A percentile compares a stretch with the other conserved stretches of the same genome.
phyloP scores from a whole-genome alignment of 2,329 filamentous ascomycete genomes.

The Pestalotiopsis fici region DNA sequence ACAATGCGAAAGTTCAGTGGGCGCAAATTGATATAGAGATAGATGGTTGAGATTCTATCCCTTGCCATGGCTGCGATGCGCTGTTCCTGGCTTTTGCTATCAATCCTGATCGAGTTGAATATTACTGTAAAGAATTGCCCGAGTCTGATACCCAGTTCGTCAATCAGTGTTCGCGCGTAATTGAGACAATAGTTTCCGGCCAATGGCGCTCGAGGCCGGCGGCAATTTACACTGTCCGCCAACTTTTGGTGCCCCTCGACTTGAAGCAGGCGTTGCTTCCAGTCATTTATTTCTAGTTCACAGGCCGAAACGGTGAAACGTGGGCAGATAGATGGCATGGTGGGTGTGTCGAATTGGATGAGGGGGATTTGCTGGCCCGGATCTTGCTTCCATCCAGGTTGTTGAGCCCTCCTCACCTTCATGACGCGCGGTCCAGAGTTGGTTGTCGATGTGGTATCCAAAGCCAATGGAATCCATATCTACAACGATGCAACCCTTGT shows the following conservation, averaged over 20 bases:
- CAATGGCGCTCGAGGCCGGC: background rate
- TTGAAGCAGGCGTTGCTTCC: background rate
- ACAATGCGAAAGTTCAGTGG: background rate
- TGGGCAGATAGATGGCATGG: constrained; percentile 23
- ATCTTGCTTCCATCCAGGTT: constrained; percentile 2
- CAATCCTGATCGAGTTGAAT: background rate
- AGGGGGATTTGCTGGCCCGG: constrained; percentile 12
- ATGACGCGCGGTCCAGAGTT: constrained; percentile 8
- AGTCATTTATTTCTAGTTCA: constrained; percentile 16
- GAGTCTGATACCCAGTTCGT: background rate
- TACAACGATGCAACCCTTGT: background rate
- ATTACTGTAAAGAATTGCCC: background rate
- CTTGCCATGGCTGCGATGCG: background rate
- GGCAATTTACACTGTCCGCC: background rate
- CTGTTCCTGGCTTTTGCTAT: background rate
- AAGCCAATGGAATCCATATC: constrained; percentile 9
- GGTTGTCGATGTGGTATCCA: constrained; percentile 3
- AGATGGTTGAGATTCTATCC: background rate
- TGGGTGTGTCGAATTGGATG: constrained; percentile 15
- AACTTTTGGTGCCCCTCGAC: background rate
- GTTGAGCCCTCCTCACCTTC: background rate
- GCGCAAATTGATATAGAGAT: background rate
- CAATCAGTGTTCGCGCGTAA: background rate
- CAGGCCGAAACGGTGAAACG: constrained; percentile 29
- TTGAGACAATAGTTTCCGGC: background rate